phyloP scores from a whole-genome alignment of 1,284 basidiomycete genomes.

The Cutaneotrichosporon sp. region DNA sequence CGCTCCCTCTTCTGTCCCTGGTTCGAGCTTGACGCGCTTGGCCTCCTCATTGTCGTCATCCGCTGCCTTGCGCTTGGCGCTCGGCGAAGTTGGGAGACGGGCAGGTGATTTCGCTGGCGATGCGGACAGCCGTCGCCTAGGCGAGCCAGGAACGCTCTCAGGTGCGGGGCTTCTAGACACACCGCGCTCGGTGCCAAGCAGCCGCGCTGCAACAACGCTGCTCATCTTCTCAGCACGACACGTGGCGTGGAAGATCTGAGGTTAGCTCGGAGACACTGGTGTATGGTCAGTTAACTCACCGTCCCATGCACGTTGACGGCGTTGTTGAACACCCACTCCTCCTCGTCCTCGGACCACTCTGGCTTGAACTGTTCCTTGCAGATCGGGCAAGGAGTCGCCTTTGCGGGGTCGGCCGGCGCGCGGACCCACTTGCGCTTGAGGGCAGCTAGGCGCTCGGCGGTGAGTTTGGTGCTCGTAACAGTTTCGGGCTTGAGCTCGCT shows the following conservation, averaged over 20 bases:
- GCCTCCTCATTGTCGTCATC: conserved; percentile 20
- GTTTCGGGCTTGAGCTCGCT: conserved; percentile 24
- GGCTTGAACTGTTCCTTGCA: conserved; percentile 93
- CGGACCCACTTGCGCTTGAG: conserved; percentile 77
- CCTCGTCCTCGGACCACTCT: conserved; percentile 93
- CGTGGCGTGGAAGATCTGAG: conserved; percentile 82
- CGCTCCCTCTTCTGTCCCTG: background rate
- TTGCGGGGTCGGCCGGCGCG: conserved; percentile 70
- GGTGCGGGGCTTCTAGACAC: conserved; percentile 17
- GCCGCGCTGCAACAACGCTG: conserved; percentile 29
- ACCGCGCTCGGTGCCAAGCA: conserved; percentile 24
- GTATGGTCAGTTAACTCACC: conserved; percentile 56
- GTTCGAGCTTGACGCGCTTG: conserved; percentile 31
- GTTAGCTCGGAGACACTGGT: conserved; percentile 7
- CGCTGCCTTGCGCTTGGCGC: conserved; percentile 26
- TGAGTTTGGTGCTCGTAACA: conserved; percentile 37
- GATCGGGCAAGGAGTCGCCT: conserved; percentile 85
- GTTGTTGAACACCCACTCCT: conserved; percentile 98
- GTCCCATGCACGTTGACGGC: conserved; percentile 77
- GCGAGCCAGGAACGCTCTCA: conserved; percentile 7
- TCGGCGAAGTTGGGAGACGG: background rate
- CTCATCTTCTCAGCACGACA: conserved; percentile 70
- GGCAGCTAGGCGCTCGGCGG: conserved; percentile 71
- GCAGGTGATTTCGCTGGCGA: conserved; percentile 8
- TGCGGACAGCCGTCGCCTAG: background rate